Conservation (phyloP, 352 stramenopile species). For the Pythium sukuiense region DNA sequence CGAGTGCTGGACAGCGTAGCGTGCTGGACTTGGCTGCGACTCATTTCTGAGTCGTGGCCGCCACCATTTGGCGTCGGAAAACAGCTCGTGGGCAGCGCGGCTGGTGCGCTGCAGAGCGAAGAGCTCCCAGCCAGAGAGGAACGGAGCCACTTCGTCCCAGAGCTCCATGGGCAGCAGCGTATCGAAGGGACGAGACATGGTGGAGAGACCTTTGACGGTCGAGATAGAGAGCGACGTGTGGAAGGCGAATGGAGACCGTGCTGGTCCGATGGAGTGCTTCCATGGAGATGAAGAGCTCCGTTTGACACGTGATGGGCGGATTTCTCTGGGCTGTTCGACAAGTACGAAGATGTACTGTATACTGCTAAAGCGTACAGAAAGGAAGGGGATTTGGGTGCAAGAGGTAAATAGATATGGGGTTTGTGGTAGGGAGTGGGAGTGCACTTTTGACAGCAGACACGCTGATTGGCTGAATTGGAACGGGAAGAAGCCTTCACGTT, state of each 20-base stretch:
- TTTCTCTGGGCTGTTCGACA: not conserved
- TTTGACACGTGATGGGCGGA: not conserved
- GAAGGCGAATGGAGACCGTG: not conserved
- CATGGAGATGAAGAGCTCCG: not conserved
- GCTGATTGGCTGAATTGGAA: conserved; percentile 5
- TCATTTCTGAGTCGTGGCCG: not conserved
- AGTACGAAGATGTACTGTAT: not conserved
- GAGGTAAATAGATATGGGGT: not conserved
- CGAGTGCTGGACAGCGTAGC: conserved; percentile 19
- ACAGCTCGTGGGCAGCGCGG: conserved; percentile 7
- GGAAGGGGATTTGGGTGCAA: no score
- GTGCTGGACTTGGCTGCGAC: not conserved
- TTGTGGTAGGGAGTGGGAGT: not conserved
- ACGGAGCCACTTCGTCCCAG: conserved; percentile 22
- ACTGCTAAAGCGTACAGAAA: not conserved
- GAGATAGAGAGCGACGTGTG: not conserved
- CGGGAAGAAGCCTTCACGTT: not conserved
- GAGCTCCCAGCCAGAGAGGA: conserved; percentile 29
- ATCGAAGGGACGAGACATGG: conserved; percentile 2
- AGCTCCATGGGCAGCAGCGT: conserved; percentile 20
- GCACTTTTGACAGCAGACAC: not conserved
- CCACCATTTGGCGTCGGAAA: conserved; percentile 23
- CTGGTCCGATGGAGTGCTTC: not conserved
- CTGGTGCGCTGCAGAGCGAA: conserved; percentile 19
- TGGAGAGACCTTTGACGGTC: not conserved